Evolutionary conservation across 2,329 filamentous ascomycete genomes (phyloP), one percentile per base, ranked within the genome.

Genomic region (Verticillium dahliae): DNA sequence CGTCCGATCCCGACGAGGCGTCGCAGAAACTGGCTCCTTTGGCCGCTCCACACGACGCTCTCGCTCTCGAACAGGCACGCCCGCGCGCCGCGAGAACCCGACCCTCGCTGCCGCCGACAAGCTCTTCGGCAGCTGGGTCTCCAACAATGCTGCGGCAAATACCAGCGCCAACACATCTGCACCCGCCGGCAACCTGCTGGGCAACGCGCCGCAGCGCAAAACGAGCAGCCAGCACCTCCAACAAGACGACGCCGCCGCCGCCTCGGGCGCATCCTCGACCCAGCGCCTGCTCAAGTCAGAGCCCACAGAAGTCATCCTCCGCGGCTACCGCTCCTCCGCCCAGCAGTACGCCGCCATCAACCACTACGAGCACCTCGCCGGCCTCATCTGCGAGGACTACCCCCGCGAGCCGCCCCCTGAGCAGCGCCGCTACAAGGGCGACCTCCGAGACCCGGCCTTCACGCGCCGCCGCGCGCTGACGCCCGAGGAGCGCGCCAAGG

Each of bases 301-400:
- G 52, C 84, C 84, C 1, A 80, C 90, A 45, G 92, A 97, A 75
- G 85, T 96, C 65, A 86, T 97, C 61, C 81, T 98, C 15, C 90
- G 93, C 67, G 94, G 94, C 35, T 97, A 93, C 75, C 78, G 81
- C 61, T 83, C 82, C 15, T 73, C 80, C 1, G 74, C 85, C 74
- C 78, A 88, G 75, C 82, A 92, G 79, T 97, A 95, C 83, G 92
- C 93, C 34, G 92, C 92, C 38, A 88, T 98, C 68, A 87, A 90
- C 67, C 91, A 91, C 76, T 98, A 90, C 77, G 94, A 97, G 78
- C 85, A 88, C 63, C 87, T 96, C 52, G 94, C 91, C 6, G 93
- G 93, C 33, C 79, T 86, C 65, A 91, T 97, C 72, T 93, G 93
- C 75, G 94, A 98, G 77, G 93, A 97, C 76, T 98, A 98, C 75